Conservation (phyloP, 768 basidiomycete genomes). For the Suillus discolor region DNA sequence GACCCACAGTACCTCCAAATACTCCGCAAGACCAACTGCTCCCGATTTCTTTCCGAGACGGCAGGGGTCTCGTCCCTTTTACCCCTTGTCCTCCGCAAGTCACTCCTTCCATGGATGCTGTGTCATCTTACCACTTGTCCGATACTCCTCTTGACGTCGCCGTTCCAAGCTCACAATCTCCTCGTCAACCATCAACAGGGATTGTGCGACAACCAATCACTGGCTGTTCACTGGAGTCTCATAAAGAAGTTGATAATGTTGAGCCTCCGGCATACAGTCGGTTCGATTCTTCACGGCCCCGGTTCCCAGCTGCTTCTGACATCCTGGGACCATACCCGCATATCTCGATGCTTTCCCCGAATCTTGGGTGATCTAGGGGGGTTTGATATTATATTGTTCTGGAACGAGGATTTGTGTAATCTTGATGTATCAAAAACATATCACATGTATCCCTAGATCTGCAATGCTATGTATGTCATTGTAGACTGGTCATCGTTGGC, state of each 20-base stretch:
- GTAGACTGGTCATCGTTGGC: not conserved
- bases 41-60: not conserved
- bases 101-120: not conserved
- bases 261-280: constrained; percentile 29
- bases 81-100: not conserved
- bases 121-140: not conserved
- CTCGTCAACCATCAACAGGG: not conserved
- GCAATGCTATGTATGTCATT: not conserved
- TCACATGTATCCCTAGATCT: not conserved
- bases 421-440: not conserved
- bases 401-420: not conserved
- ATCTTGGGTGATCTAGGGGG: not conserved
- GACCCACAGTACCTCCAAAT: not conserved
- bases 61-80: not conserved
- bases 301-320: constrained; percentile 21
- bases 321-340: constrained; percentile 32
- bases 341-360: constrained; percentile 14
- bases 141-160: not conserved
- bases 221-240: not conserved
- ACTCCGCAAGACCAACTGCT: not conserved
- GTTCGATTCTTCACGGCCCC: constrained; percentile 25
- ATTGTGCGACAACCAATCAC: not conserved
- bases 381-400: not conserved
- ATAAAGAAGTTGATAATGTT: constrained; percentile 16
- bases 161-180: not conserved